Conservation (phyloP, 2,329 filamentous ascomycete genomes). For the Mariannaea sp. region DNA sequence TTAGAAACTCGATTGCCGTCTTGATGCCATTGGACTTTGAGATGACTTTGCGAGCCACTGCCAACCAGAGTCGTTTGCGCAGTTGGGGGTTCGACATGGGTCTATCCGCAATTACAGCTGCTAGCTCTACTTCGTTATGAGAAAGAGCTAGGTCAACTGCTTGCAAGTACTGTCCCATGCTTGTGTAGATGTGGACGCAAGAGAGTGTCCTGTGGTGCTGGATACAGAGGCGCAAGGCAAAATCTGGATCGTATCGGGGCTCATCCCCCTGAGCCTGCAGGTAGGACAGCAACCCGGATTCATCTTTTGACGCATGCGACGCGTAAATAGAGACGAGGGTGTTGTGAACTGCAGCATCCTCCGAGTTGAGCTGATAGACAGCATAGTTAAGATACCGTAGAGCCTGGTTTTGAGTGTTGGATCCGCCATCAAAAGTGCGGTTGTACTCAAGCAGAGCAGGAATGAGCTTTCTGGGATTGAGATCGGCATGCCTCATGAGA, state of each 20-base stretch:
- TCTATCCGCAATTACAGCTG: constrained; percentile 85
- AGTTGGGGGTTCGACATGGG: constrained; percentile 78
- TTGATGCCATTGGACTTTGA: constrained; percentile 86
- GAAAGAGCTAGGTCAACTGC: constrained; percentile 91
- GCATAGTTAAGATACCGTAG: constrained; percentile 92
- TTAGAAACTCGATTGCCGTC: constrained; percentile 89
- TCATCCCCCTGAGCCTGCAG: constrained; percentile 88
- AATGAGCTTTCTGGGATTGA: constrained; percentile 86
- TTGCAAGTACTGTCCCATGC: constrained; percentile 92
- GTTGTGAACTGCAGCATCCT: constrained; percentile 90
- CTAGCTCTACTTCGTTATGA: constrained; percentile 87
- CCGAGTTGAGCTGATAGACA: constrained; percentile 82
- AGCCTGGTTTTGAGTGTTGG: constrained; percentile 82
- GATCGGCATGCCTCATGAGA: constrained; percentile 84
- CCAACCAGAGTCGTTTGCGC: constrained; percentile 93
- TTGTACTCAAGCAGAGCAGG: constrained; percentile 95
- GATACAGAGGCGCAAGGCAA: constrained; percentile 93
- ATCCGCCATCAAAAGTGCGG: constrained; percentile 67
- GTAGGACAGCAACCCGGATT: constrained; percentile 84
- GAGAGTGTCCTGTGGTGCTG: constrained; percentile 91
- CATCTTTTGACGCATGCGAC: constrained; percentile 79
- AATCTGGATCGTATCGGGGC: constrained; percentile 90
- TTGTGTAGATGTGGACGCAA: constrained; percentile 96
- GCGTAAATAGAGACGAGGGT: constrained; percentile 96
- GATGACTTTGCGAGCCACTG: constrained; percentile 93